Evolutionary conservation across 306 rosid genomes (phyloP).

Genomic region (Albizia julibrissin): DNA sequence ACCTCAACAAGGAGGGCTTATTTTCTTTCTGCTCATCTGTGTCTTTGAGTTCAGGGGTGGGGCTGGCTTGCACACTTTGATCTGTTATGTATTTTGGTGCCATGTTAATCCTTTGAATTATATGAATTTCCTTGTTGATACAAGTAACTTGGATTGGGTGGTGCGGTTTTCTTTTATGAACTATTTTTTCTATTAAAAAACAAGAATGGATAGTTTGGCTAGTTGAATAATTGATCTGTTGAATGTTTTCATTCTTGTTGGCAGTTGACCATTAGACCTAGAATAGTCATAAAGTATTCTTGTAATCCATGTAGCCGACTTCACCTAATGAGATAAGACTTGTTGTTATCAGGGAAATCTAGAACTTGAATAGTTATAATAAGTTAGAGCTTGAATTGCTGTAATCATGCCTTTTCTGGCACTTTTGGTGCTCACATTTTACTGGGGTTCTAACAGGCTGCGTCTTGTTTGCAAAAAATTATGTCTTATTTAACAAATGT

Average conservation of each 20-base stretch:
- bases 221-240: background rate
- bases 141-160: background rate
- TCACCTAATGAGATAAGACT: background rate
- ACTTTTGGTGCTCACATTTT: background rate
- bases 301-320: no score
- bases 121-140: background rate
- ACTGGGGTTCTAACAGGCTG: background rate
- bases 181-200: background rate
- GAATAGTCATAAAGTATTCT: no score
- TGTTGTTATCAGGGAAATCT: background rate
- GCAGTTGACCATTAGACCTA: background rate
- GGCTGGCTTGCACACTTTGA: background rate
- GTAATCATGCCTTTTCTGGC: background rate
- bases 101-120: background rate
- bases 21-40: background rate
- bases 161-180: background rate
- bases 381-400: background rate
- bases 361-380: background rate
- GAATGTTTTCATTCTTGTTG: background rate
- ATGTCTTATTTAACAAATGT: background rate
- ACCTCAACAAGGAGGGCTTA: background rate
- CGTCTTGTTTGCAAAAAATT: background rate
- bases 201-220: background rate
- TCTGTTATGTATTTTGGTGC: constrained; percentile 15
- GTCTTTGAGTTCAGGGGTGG: background rate